A percentile compares a stretch with the other conserved stretches of the same genome.
Conservation (phyloP, 2,329 filamentous ascomycete species). For the Diaporthe sp. region DNA sequence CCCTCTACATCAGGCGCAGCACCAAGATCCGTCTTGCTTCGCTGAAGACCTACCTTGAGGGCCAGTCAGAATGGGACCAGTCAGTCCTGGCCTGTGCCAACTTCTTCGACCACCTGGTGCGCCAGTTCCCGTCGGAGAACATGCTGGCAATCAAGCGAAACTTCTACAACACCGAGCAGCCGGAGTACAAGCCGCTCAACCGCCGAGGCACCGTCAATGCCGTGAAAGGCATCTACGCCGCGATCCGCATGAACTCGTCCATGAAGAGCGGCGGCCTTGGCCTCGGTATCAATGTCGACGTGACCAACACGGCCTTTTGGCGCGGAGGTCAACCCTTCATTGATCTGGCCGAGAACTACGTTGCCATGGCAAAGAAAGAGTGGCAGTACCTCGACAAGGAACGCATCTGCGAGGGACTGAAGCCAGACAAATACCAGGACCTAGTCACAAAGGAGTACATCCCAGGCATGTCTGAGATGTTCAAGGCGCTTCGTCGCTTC, state of each 20-base stretch:
- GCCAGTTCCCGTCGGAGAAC: constrained; percentile 79
- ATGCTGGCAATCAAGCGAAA: constrained; percentile 83
- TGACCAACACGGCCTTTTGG: constrained; percentile 95
- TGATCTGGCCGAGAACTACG: constrained; percentile 51
- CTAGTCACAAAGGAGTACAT: neutral
- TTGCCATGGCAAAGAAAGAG: constrained; percentile 46
- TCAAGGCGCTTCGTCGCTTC: constrained; percentile 68
- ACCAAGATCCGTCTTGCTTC: constrained; percentile 77
- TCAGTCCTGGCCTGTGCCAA: constrained; percentile 83
- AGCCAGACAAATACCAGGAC: constrained; percentile 33
- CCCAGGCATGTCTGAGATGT: constrained; percentile 61
- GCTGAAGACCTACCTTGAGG: constrained; percentile 76
- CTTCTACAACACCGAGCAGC: constrained; percentile 75
- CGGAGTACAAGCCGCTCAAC: constrained; percentile 69
- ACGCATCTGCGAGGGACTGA: neutral
- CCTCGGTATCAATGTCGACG: constrained; percentile 88
- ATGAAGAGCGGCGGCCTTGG: constrained; percentile 65
- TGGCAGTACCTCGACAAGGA: constrained; percentile 38
- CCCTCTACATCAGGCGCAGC: constrained; percentile 74
- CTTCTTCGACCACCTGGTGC: constrained; percentile 91
- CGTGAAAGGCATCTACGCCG: constrained; percentile 90
- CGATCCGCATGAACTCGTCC: constrained; percentile 79
- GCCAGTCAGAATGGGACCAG: constrained; percentile 72
- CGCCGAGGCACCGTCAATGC: constrained; percentile 69
- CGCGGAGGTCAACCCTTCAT: constrained; percentile 57